Percentiles rank a stretch among this genome's conserved stretches.
Evolutionary conservation across 2,329 filamentous ascomycete species (phyloP).

Genomic region (Beauveria rudraprayagi): DNA sequence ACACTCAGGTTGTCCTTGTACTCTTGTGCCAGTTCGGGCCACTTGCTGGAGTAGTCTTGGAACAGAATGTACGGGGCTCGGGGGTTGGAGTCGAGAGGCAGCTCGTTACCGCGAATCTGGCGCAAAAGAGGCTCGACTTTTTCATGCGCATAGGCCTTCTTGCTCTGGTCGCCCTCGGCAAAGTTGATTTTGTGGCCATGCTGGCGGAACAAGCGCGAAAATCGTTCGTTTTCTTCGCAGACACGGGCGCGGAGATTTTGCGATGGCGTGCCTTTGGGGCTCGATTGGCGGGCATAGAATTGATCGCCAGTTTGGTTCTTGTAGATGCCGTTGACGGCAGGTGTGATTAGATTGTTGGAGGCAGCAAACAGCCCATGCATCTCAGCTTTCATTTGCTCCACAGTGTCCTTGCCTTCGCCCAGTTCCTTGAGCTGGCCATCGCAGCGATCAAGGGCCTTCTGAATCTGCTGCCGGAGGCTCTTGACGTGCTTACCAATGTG

Average conservation of each 20-base stretch:
- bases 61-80: conserved; percentile 46
- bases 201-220: conserved; percentile 39
- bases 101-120: conserved; percentile 44
- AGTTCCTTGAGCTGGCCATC: conserved; percentile 42
- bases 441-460: conserved; percentile 40
- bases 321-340: conserved; percentile 46
- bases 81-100: conserved; percentile 45
- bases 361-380: conserved; percentile 45
- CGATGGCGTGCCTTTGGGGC: conserved; percentile 40
- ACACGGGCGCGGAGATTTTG: conserved; percentile 44
- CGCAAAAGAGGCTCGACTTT: conserved; percentile 42
- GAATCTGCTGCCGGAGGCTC: conserved; percentile 41
- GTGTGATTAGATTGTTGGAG: conserved; percentile 45
- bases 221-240: conserved; percentile 44
- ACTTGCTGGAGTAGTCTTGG: conserved; percentile 44
- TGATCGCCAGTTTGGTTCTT: conserved; percentile 45
- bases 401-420: conserved; percentile 42
- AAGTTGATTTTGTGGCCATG: conserved; percentile 43
- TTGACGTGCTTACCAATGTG: conserved; percentile 46
- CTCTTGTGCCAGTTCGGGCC: conserved; percentile 43
- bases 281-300: conserved; percentile 43
- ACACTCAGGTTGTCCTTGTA: conserved; percentile 47
- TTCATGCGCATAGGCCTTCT: conserved; percentile 38
- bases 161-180: conserved; percentile 28
- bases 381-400: conserved; percentile 45